These are phyloP conservation scores for Peziza echinospora DNA, from an alignment of 495 filamentous ascomycete genomes.

Conservation along the genomic window DNA sequence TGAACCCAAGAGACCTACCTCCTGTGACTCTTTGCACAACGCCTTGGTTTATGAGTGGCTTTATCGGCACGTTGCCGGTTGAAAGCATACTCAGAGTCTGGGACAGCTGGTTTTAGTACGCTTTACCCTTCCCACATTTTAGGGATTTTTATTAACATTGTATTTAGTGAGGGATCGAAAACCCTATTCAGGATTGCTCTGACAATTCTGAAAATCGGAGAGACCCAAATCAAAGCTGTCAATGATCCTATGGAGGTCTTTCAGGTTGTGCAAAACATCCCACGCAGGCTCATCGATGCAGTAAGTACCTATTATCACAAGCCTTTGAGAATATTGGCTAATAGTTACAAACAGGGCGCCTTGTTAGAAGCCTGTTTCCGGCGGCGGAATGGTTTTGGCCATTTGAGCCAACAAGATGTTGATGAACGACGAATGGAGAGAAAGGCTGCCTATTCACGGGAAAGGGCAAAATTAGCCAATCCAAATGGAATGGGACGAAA, in stretches of 20 bases:
- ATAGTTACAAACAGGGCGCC: too few relatives aligned
- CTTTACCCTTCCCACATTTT: background rate
- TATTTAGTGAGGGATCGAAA: slow-evolving; percentile 53
- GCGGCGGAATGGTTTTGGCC: slow-evolving; percentile 63
- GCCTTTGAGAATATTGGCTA: too few relatives aligned
- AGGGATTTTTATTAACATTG: too few relatives aligned
- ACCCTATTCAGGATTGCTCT: slow-evolving; percentile 88
- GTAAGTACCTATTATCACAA: background rate
- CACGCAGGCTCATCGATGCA: slow-evolving; percentile 56
- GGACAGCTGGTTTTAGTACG: slow-evolving; percentile 72
- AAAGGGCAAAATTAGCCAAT: background rate
- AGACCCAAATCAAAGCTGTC: slow-evolving; percentile 56
- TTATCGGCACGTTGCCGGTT: slow-evolving; percentile 78
- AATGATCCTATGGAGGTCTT: slow-evolving; percentile 89
- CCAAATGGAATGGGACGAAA: background rate
- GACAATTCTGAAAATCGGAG: slow-evolving; percentile 79
- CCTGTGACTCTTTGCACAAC: slow-evolving; percentile 84
- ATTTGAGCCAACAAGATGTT: slow-evolving; percentile 45
- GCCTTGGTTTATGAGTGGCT: slow-evolving; percentile 97
- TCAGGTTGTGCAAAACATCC: slow-evolving; percentile 81
- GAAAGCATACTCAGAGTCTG: slow-evolving; percentile 81
- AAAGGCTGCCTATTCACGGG: slow-evolving; percentile 12
- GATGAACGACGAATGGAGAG: slow-evolving; percentile 40
- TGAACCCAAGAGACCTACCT: slow-evolving; percentile 40
- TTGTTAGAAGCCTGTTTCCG: slow-evolving; percentile 64